phyloP scores from a whole-genome alignment of 192 early-diverging fungal genomes.

The Dissophora globulifera region DNA sequence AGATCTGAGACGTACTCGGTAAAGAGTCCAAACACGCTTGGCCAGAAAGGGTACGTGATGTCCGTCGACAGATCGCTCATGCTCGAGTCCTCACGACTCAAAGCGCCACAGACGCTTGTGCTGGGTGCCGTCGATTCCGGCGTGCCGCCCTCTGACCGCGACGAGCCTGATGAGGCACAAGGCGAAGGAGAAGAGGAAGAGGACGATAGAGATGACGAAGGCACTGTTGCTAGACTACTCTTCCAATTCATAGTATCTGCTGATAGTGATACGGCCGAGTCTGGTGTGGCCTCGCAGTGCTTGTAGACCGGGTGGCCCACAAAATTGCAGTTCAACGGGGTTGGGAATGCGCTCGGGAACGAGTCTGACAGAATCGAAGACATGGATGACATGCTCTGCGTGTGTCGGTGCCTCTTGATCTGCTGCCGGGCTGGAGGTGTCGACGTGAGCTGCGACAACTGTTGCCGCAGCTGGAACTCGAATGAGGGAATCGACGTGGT shows the following conservation, averaged over 20 bases:
- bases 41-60: conserved; percentile 46
- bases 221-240: conserved; percentile 9
- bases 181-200: too few relatives aligned
- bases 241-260: conserved; percentile 34
- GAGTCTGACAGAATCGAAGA: conserved; percentile 36
- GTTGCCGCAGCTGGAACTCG: conserved; percentile 26
- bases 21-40: conserved; percentile 44
- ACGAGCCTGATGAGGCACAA: too few relatives aligned
- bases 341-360: not conserved
- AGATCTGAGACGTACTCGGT: conserved; percentile 43
- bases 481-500: conserved; percentile 16
- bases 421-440: not conserved
- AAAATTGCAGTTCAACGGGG: not conserved
- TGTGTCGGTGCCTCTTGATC: conserved; percentile 24
- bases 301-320: conserved; percentile 6
- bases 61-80: conserved; percentile 23
- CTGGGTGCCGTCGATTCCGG: conserved; percentile 10
- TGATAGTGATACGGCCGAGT: conserved; percentile 34
- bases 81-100: conserved; percentile 16
- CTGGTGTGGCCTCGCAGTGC: conserved; percentile 4
- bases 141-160: conserved; percentile 13
- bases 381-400: conserved; percentile 43
- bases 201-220: not conserved
- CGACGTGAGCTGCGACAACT: conserved; percentile 5
- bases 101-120: not conserved